phyloP scores from a whole-genome alignment of 73 alveolate species.

The Loxodes magnus region DNA sequence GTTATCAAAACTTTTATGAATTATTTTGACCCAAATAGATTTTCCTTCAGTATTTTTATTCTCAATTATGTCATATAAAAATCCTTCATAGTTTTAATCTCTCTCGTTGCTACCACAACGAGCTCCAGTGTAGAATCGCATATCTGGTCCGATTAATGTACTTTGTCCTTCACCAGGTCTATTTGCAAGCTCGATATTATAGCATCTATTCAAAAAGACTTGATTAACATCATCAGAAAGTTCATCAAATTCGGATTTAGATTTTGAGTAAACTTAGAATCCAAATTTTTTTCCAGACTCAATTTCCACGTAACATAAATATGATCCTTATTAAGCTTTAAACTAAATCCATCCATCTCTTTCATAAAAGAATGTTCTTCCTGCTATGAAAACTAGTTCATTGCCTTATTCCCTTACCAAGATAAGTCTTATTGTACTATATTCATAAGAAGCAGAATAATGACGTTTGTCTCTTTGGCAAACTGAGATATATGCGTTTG shows the following conservation, averaged over 20 bases:
- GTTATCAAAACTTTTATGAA: constrained; percentile 8
- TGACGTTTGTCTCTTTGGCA: constrained; percentile 17
- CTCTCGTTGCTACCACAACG: background rate
- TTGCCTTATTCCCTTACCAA: background rate
- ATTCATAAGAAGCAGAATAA: constrained; percentile 6
- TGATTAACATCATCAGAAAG: background rate
- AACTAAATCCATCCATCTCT: constrained; percentile 54
- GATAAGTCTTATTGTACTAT: constrained; percentile 11
- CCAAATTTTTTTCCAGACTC: constrained; percentile 18
- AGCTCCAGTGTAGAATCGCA: background rate
- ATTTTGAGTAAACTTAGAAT: constrained; percentile 7
- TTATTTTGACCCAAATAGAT: background rate
- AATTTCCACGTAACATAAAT: constrained; percentile 54
- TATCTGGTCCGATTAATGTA: background rate
- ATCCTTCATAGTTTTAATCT: constrained; percentile 1
- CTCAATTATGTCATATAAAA: background rate
- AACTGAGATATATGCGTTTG: constrained; percentile 4
- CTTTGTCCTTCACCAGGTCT: background rate
- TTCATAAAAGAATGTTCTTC: background rate
- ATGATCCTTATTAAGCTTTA: constrained; percentile 48
- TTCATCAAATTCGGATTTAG: background rate
- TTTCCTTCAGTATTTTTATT: background rate
- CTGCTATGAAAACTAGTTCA: background rate
- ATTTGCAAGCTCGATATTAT: background rate
- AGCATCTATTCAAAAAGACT: background rate